A percentile compares a stretch with the other conserved stretches of the same genome.
These are phyloP conservation scores for Orbilia ellipsospora DNA, from an alignment of 2,329 filamentous ascomycete genomes.

Conservation along the genomic window DNA sequence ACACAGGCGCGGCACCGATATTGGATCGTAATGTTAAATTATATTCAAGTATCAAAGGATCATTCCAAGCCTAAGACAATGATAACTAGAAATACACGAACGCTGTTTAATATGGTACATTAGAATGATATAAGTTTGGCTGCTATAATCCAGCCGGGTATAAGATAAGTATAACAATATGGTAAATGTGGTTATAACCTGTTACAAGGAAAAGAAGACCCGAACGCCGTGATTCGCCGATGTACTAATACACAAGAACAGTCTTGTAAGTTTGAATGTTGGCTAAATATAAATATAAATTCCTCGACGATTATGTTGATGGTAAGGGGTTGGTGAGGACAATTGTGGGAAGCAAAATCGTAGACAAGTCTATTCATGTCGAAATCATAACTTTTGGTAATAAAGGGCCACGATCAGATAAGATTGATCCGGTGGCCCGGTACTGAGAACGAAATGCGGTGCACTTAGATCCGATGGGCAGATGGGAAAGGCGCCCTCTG, in stretches of 20 bases:
- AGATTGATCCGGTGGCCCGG: too few relatives aligned
- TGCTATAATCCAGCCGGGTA: constrained; percentile 17
- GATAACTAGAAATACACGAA: constrained; percentile 18
- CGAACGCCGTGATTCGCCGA: constrained; percentile 45
- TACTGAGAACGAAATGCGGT: neutral
- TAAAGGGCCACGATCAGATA: constrained; percentile 1
- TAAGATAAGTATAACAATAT: constrained; percentile 12
- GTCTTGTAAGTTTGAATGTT: neutral
- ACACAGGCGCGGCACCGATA: too few relatives aligned
- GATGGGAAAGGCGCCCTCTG: constrained; percentile 43
- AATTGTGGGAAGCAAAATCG: constrained; percentile 1
- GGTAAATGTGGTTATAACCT: constrained; percentile 7
- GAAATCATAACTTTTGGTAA: constrained; percentile 50
- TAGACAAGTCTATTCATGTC: constrained; percentile 34
- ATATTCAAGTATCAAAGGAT: neutral
- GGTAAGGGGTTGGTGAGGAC: too few relatives aligned
- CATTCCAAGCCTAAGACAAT: neutral
- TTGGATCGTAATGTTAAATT: too few relatives aligned
- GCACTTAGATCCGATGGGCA: constrained; percentile 32
- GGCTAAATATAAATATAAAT: too few relatives aligned
- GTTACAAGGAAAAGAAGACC: constrained; percentile 12
- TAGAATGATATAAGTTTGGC: constrained; percentile 40
- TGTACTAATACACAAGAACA: constrained; percentile 13
- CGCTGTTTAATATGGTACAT: constrained; percentile 39
- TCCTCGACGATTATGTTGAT: too few relatives aligned